Percentiles rank a stretch among this genome's conserved stretches.
Evolutionary conservation across 164 flowering plant species (phyloP).

Genomic region (Saururus chinensis): DNA sequence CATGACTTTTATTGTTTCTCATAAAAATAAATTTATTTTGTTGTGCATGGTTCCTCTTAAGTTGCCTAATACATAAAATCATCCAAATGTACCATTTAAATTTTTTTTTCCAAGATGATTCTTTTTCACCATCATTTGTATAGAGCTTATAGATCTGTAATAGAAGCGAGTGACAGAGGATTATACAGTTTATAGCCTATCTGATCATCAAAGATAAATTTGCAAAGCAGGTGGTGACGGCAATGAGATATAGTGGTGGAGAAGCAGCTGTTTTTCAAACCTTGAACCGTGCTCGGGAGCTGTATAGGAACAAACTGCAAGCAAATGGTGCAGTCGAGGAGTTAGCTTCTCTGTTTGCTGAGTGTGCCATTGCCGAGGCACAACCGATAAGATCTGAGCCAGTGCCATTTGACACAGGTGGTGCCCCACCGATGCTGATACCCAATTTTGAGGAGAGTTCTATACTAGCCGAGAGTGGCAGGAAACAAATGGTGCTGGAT

Average conservation of each 20-base stretch:
- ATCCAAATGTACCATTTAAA: no score
- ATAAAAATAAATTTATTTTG: no score
- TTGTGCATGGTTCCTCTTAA: no score
- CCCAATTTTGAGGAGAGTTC: slow-evolving; percentile 43
- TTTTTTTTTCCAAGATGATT: no score
- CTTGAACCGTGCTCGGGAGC: slow-evolving; percentile 71
- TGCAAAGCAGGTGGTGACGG: slow-evolving; percentile 58
- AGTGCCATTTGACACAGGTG: slow-evolving; percentile 6
- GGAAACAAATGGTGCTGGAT: slow-evolving; percentile 75
- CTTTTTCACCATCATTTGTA: no score
- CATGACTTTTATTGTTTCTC: no score
- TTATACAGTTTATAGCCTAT: not conserved
- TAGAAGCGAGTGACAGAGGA: no score
- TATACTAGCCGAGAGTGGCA: slow-evolving; percentile 76
- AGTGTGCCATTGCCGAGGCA: slow-evolving; percentile 92
- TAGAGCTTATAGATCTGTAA: not conserved
- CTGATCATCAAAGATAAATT: not conserved
- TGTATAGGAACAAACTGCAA: slow-evolving; percentile 51
- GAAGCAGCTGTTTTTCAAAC: slow-evolving; percentile 59
- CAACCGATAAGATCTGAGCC: slow-evolving; percentile 28
- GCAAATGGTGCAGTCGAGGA: slow-evolving; percentile 62
- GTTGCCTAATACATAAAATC: no score
- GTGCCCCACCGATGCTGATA: slow-evolving; percentile 8
- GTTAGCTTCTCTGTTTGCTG: slow-evolving; percentile 92
- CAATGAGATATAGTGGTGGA: slow-evolving; percentile 65